These are phyloP conservation scores for Monilinia fructigena DNA, from an alignment of 2,329 filamentous ascomycete species.

Conservation along the genomic window DNA sequence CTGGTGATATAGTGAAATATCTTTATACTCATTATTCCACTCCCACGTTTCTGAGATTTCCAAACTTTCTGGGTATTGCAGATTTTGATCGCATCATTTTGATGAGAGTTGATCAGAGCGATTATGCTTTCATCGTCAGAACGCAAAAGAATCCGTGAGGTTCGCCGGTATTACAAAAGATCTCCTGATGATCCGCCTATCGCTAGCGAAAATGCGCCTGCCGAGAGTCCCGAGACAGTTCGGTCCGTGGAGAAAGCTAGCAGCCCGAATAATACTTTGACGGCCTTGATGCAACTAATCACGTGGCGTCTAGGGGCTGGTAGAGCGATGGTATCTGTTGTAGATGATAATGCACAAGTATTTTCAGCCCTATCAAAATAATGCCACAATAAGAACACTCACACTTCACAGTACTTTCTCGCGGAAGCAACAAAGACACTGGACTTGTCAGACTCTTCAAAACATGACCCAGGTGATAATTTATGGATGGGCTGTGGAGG, in stretches of 20 bases:
- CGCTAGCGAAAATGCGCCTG: background rate
- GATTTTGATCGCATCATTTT: background rate
- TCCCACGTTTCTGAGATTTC: background rate
- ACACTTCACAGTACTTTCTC: conserved; percentile 46
- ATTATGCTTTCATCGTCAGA: conserved; percentile 18
- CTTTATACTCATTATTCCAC: conserved; percentile 1
- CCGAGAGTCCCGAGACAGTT: conserved; percentile 12
- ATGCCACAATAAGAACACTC: background rate
- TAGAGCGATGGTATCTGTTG: conserved; percentile 48
- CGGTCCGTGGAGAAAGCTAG: conserved; percentile 17
- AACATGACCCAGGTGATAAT: conserved; percentile 22
- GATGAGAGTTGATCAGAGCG: background rate
- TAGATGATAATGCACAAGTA: conserved; percentile 39
- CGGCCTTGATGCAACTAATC: conserved; percentile 48
- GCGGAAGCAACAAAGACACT: conserved; percentile 48
- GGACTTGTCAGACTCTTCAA: conserved; percentile 30
- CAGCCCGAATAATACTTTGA: conserved; percentile 44
- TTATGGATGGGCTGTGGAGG: conserved; percentile 27
- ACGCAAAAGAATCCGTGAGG: conserved; percentile 21
- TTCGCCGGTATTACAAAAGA: conserved; percentile 21
- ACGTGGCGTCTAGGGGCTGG: conserved; percentile 47
- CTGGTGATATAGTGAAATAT: conserved; percentile 1
- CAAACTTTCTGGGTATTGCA: too few species aligned
- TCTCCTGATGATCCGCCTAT: conserved; percentile 18
- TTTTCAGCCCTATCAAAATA: background rate